These are phyloP conservation scores for Scutellaria minor DNA, from an alignment of 257 asterid species.

Conservation along the genomic window DNA sequence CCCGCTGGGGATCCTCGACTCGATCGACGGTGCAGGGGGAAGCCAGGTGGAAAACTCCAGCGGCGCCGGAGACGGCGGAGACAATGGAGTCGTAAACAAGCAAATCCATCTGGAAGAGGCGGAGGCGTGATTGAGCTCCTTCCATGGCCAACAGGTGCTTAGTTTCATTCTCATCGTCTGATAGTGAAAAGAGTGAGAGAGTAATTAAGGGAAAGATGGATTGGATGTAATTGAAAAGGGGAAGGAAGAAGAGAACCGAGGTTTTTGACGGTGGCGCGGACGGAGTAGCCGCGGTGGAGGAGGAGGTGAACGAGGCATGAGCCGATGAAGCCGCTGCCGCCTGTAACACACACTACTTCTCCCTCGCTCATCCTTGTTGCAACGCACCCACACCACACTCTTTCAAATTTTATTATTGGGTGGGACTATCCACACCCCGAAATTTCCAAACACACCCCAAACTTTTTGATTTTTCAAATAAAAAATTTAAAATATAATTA, in stretches of 20 bases:
- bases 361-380: conserved; percentile 39
- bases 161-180: conserved; percentile 80
- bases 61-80: conserved; percentile 59
- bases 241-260: conserved; percentile 45
- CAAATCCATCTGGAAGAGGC: conserved; percentile 71
- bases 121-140: conserved; percentile 74
- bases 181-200: background rate
- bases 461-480: no score
- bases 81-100: conserved; percentile 66
- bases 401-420: no score
- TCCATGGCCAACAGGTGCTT: conserved; percentile 74
- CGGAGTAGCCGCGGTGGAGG: conserved; percentile 84
- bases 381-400: no score
- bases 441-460: no score
- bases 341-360: conserved; percentile 80
- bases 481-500: no score
- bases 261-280: conserved; percentile 83
- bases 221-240: background rate
- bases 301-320: conserved; percentile 74
- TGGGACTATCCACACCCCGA: no score
- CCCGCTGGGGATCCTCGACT: conserved; percentile 74
- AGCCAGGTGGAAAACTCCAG: conserved; percentile 80
- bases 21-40: conserved; percentile 64
- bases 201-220: background rate
- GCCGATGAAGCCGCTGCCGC: conserved; percentile 90